Evolutionary conservation across 2,329 filamentous ascomycete species (phyloP), one percentile per base, ranked within the genome.

Genomic region (Sarocladiaceae sp.): DNA sequence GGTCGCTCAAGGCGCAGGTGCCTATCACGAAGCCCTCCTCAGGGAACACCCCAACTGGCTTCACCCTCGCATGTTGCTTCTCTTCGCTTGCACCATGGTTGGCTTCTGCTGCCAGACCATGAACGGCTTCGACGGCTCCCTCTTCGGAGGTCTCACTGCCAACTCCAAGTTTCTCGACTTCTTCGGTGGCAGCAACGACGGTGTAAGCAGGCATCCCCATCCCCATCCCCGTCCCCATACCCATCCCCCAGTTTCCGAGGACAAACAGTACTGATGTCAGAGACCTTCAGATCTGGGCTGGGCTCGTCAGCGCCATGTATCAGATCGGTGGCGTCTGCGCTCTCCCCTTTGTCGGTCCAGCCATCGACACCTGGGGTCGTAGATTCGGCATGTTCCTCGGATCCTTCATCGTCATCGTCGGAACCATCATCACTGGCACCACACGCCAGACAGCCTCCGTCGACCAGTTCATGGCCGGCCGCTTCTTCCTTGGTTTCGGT

Each of bases 401-500:
- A 12, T 62, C 68, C 3, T 23, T 63, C 2, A 60, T 74, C 24
- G 63, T 74, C 47, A 67, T 74, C 41, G 47, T 69, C 33, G 58
- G 57, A 29, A 55, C 55, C 37, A 50, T 55, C 40, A 46, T 59
- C 37, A 20, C 26, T 5, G 40, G 40, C 29, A 20, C 16, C 18
- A 33, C 40, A 3, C 40, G 29, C 11, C 19, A 20, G 10, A 42
- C 27, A 13, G 39, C 23, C 13, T 42, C 39, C 6, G 13, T 53
- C 47, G 58, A 58, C 9, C 67, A 71, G 46, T 74, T 73, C 52
- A 69, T 74, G 58, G 71, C 69, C 33, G 77, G 77, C n/a, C 70
- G 77, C 21, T 81, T 82, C 60, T 59, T 82, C 16, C 70, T 82
- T 3, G 79, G 79, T 44, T 81, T 58, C 27, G 56, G 56, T 43